Percentiles rank a stretch among this genome's conserved stretches.
Evolutionary conservation across 768 basidiomycete genomes (phyloP).

Genomic region (Boletus rubropictus): DNA sequence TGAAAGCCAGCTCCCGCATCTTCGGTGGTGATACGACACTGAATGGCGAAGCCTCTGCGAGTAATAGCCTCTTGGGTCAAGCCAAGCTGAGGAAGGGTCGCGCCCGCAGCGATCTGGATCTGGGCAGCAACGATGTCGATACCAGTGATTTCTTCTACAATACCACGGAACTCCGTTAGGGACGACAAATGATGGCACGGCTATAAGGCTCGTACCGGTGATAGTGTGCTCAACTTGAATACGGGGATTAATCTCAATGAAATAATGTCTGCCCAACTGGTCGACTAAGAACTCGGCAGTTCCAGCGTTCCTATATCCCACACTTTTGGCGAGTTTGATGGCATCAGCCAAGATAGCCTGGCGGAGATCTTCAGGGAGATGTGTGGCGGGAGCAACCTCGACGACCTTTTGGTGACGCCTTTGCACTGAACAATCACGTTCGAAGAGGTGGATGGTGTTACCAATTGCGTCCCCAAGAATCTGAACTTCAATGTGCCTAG

Average conservation of each 20-base stretch:
- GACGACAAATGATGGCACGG: neutral
- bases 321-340: conserved; percentile 89
- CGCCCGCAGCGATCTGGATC: conserved; percentile 99
- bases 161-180: neutral
- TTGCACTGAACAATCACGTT: conserved; percentile 99
- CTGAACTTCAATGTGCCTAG: conserved; percentile 97
- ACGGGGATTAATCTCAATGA: conserved; percentile 99
- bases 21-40: conserved; percentile 98
- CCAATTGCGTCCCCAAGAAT: conserved; percentile 86
- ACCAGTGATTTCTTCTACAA: conserved; percentile 94
- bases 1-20: conserved; percentile 91
- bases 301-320: conserved; percentile 94
- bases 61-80: conserved; percentile 93
- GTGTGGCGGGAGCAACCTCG: conserved; percentile 94
- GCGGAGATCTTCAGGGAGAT: conserved; percentile 85
- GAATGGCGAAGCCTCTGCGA: conserved; percentile 95
- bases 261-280: conserved; percentile 93
- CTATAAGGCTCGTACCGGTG: conserved; percentile 56
- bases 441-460: conserved; percentile 96
- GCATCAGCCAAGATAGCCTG: conserved; percentile 86
- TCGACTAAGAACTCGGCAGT: conserved; percentile 99
- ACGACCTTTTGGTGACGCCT: conserved; percentile 98
- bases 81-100: conserved; percentile 90
- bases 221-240: conserved; percentile 99
- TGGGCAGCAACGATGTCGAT: conserved; percentile 99